Percentiles rank a stretch among this genome's conserved stretches.
Conservation (phyloP, 2,329 filamentous ascomycete species). For the Penicillium nordicum region DNA sequence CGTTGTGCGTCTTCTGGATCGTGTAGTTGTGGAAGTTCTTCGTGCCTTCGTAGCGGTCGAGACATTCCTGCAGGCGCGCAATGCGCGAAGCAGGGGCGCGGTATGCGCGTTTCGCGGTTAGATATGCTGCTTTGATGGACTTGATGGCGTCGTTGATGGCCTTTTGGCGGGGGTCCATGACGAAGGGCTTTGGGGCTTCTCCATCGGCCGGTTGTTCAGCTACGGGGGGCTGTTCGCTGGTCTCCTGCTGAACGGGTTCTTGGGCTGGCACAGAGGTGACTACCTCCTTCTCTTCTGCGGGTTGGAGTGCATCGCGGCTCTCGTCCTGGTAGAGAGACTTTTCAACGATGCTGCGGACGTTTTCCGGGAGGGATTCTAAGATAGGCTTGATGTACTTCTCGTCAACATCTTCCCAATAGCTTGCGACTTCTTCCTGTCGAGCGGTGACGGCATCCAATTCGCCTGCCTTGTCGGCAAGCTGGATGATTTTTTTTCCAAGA, state of each 20-base stretch:
- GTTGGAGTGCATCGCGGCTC: slow-evolving; percentile 24
- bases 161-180: slow-evolving; percentile 30
- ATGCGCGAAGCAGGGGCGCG: slow-evolving; percentile 72
- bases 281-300: slow-evolving; percentile 14
- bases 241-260: slow-evolving; percentile 7
- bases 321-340: slow-evolving; percentile 41
- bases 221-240: not conserved
- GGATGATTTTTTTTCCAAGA: slow-evolving; percentile 76
- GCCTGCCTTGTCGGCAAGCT: slow-evolving; percentile 69
- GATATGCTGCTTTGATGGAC: slow-evolving; percentile 75
- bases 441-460: slow-evolving; percentile 65
- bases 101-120: slow-evolving; percentile 78
- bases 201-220: slow-evolving; percentile 5
- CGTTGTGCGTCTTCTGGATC: slow-evolving; percentile 75
- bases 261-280: slow-evolving; percentile 7
- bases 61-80: slow-evolving; percentile 68
- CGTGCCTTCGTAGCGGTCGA: slow-evolving; percentile 76
- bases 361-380: slow-evolving; percentile 45
- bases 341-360: slow-evolving; percentile 40
- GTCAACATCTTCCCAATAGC: slow-evolving; percentile 81
- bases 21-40: slow-evolving; percentile 98
- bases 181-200: slow-evolving; percentile 14
- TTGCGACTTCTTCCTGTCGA: slow-evolving; percentile 71
- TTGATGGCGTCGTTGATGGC: slow-evolving; percentile 65
- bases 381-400: slow-evolving; percentile 73